These are phyloP conservation scores for Coffea canephora DNA, from an alignment of 257 asterid species.

Conservation along the genomic window DNA sequence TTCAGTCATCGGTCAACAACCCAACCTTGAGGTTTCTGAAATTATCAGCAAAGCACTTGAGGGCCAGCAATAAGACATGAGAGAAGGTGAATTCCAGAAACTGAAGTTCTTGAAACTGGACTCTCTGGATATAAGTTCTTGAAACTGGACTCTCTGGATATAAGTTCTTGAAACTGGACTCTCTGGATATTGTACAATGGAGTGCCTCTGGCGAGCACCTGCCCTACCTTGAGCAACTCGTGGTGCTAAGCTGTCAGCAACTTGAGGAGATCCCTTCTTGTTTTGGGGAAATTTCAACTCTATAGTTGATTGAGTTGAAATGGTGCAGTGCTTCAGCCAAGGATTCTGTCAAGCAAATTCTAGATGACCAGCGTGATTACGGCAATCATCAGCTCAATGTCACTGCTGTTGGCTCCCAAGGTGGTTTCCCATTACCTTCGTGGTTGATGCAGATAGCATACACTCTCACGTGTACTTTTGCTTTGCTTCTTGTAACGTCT, in stretches of 20 bases:
- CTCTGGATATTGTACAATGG: background rate
- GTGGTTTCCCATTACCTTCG: background rate
- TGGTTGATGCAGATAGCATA: background rate
- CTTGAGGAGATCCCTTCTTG: slow-evolving; percentile 6
- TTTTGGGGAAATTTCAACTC: slow-evolving; percentile 9
- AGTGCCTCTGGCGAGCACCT: background rate
- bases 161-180: background rate
- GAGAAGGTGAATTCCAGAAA: slow-evolving; percentile 1
- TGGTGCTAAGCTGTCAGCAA: background rate
- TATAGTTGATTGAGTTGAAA: slow-evolving; percentile 15
- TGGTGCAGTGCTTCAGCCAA: slow-evolving; percentile 9
- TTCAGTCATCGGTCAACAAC: background rate
- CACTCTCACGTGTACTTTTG: background rate
- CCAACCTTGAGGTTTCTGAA: slow-evolving; percentile 8
- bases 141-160: background rate
- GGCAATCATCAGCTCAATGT: background rate
- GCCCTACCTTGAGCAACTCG: slow-evolving; percentile 2
- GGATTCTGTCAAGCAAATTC: slow-evolving; percentile 6
- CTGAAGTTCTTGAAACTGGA: background rate
- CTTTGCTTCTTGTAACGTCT: background rate
- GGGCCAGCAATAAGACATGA: background rate
- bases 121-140: no score
- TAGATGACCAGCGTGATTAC: background rate
- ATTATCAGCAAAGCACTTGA: background rate
- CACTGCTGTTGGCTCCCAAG: background rate